Evolutionary conservation across 805 yeast genomes (phyloP).

Genomic region (Zygotorulaspora danielsina): DNA sequence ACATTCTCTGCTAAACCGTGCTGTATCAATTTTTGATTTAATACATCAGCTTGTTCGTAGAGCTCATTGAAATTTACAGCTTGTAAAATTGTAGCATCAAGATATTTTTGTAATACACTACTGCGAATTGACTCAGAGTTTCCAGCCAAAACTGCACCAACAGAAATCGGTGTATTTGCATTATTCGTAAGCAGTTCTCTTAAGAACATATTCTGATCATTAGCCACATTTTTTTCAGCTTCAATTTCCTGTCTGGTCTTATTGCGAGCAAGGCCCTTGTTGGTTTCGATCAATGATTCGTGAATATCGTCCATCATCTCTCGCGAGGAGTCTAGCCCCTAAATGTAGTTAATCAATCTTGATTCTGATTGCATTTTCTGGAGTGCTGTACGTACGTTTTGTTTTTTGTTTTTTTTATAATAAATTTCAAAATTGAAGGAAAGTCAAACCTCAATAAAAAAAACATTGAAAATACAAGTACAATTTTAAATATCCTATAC

Average conservation of each 20-base stretch:
- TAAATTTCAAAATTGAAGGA: not conserved
- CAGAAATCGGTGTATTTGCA: slow-evolving; percentile 24
- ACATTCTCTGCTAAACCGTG: slow-evolving; percentile 28
- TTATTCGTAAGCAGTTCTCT: slow-evolving; percentile 17
- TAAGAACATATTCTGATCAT: slow-evolving; percentile 7
- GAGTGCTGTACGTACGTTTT: not conserved
- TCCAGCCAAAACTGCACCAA: slow-evolving; percentile 23
- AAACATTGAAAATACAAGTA: not conserved
- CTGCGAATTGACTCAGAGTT: slow-evolving; percentile 21
- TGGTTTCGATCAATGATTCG: slow-evolving; percentile 6
- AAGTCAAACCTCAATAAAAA: not conserved
- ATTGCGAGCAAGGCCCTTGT: slow-evolving; percentile 6
- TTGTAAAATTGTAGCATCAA: slow-evolving; percentile 28
- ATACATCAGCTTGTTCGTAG: slow-evolving; percentile 24
- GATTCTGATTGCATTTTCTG: not conserved
- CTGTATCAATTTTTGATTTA: slow-evolving; percentile 28
- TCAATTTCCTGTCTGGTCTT: not conserved
- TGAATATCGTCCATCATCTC: slow-evolving; percentile 8
- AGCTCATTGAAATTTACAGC: slow-evolving; percentile 28
- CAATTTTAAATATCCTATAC: not conserved
- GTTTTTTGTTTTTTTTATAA: not conserved
- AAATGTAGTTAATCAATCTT: not conserved
- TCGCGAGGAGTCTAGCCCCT: not conserved
- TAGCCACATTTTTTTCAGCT: not conserved
- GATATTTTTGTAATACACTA: slow-evolving; percentile 23